Base-by-base conservation (phyloP, 306 rosid species). In the Luffa aegyptiaca region DNA sequence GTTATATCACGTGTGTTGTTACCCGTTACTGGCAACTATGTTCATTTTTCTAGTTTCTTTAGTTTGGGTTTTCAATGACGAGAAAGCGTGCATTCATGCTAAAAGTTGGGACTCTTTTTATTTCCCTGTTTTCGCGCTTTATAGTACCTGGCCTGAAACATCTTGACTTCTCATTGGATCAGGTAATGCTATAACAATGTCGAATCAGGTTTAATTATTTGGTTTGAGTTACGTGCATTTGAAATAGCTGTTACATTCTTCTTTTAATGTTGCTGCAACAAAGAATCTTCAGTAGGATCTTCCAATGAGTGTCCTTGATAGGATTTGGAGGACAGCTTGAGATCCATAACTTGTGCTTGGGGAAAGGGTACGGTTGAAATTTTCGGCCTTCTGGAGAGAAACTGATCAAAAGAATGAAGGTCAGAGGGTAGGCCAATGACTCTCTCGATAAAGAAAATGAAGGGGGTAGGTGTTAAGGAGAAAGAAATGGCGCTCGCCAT, bases 381-480 rank as follows among this genome's bases (percentile, higher is more conserved):
- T 65, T 36, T 65, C 4, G 45, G 21, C 48, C 72, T 37, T 68
- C 0, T 69, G 33, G n/a, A 44, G 75, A 42, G 37, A 69, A 20
- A 37, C 35, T 45, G 76, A 1, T 20, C 41, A 6, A 71, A 71
- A 46, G 57, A 69, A 42, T 44, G 33, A 20, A 10, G 14, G 45
- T 16, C 56, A 7, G 51, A 2, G 11, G 17, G 12, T 65, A 65
- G 48, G 53, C 31, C 35, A 69, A 26, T 71, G 12, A 70, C 14
- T 70, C 17, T 42, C 16, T 69, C 36, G 10, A 4, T 2, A 3
- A 16, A 31, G 21, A 31, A 8, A 49, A 49, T 73, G 4, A 73
- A 73, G 26, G 39, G 57, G 21, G 59, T 73, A 73, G 78, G 78
- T 73, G 78, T 33, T 49, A 4, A 31, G 78, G 78, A 73, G 56